Evolutionary conservation across 352 stramenopile species (phyloP), one percentile per base, ranked within the genome.

Genomic region (Thraustotheca clavata): DNA sequence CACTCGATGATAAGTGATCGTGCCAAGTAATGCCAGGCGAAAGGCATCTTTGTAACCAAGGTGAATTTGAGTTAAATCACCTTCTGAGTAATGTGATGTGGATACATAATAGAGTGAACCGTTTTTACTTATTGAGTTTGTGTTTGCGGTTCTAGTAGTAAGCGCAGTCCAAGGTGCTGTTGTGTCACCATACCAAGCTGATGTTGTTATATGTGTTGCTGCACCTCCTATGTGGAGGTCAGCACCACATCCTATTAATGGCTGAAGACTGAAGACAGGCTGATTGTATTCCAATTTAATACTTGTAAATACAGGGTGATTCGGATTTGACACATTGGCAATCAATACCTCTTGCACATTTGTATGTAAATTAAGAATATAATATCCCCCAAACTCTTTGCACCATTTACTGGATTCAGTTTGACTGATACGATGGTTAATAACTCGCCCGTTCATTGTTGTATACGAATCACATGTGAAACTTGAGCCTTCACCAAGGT

Each of bases 381-480:
- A 60, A 27, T 22, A 60, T 29, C 50, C 50, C 16, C 50, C 50
- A 22, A 60, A 60, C 50, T 60, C 50, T 27, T 49, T 40, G 38
- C 50, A 60, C 50, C 50, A 60, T 7, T 60, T 60, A 9, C 29
- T 50, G 24, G 50, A 32, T n/a, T 38, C 2, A 22, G 50, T 60
- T 12, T 49, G 12, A 35, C 50, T 60, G 1, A 49, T 27, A 35
- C 50, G 50, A 27, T 60, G 49, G 50, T 60, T 60, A 35, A 60
- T 60, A 35, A 60, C 22, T 22, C 50, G 31, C 38, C 50, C 50
- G 8, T 31, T 60, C 2, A 38, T 31, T 27, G 50, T 60, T 24
- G 50, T 60, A 35, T 60, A 60, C 32, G 50, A 60, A 35, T 60
- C 50, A 31, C 50, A 60, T 1, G 50, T 11, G 49, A 60, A 60